These are phyloP conservation scores for Penicillium italicum DNA, from an alignment of 2,329 filamentous ascomycete genomes.

Conservation along the genomic window DNA sequence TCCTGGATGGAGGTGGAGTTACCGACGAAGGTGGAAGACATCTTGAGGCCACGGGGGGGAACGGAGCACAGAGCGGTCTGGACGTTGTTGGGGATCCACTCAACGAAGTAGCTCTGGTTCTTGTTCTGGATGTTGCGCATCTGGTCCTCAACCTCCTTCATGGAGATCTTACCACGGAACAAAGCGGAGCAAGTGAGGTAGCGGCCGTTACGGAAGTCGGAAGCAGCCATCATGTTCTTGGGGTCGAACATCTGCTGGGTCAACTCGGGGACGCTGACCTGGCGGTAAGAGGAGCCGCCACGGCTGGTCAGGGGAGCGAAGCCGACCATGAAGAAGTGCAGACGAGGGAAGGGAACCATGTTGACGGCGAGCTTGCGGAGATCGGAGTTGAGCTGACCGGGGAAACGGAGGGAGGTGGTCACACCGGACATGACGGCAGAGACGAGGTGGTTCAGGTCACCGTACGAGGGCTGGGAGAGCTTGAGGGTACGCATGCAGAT, in stretches of 20 bases:
- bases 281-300: constrained; percentile 91
- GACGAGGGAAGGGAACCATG: constrained; percentile 99
- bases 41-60: constrained; percentile 94
- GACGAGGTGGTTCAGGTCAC: constrained; percentile 98
- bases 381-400: constrained; percentile 99
- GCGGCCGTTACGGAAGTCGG: constrained; percentile 98
- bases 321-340: constrained; percentile 99
- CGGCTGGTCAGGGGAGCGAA: constrained; percentile 97
- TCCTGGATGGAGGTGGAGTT: constrained; percentile 99
- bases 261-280: constrained; percentile 93
- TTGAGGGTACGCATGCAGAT: constrained; percentile 99
- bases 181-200: constrained; percentile 99
- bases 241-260: constrained; percentile 99
- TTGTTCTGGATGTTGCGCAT: constrained; percentile 99
- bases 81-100: constrained; percentile 99
- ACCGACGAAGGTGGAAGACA: constrained; percentile 98
- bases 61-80: constrained; percentile 99
- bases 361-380: constrained; percentile 99
- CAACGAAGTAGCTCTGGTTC: constrained; percentile 99
- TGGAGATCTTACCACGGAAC: constrained; percentile 99
- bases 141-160: constrained; percentile 99
- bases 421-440: constrained; percentile 99
- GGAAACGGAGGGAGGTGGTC: constrained; percentile 98
- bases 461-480: constrained; percentile 97
- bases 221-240: constrained; percentile 99